Evolutionary conservation across 202 grass and related monocot species (phyloP), one percentile per base, ranked within the genome.

Genomic region (Sporobolus alterniflorus): DNA sequence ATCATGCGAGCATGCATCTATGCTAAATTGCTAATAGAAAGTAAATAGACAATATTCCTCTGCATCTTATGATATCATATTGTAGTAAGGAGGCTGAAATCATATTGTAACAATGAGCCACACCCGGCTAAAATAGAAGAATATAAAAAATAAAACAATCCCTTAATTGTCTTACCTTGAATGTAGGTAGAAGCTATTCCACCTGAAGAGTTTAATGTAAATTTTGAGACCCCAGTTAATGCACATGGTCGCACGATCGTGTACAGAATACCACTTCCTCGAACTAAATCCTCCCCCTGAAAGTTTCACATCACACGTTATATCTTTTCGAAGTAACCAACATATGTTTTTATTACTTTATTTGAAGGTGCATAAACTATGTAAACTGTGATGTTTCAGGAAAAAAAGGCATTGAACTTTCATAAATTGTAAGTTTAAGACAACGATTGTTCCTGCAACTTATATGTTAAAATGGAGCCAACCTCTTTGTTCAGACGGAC

Each of bases 401-500:
- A 34, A 51, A 69, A 64, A 18, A 71, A 54, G 57, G 14, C 25
- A 34, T 50, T 44, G 9, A 75, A 51, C 13, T 66, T 71, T 64
- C 51, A 43, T 30, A 80, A 80, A 86, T 26, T 17, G 40, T 50
- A 43, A 71, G 34, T 76, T 22, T 44, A 77, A 67, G 7, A 72
- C 26, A 67, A 18, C 16, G 52, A 21, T 24, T 39, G 46, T 69
- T 76, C 96, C 91, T 98, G 94, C 67, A 98, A 81, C 71, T 98
- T 98, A 60, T 92, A 96, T 28, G 96, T 98, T 41, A 98, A 79
- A 68, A 98, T 94, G 83, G 87, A 96, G 10, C 85, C 96, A 55
- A 98, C 88, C 87, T 98, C 96, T 86, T 98, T 98, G 83, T 98
- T 98, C 74, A 98, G 69, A 61, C 91, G 90, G 65, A 98, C 96